Evolutionary conservation across 306 rosid species (phyloP).

Genomic region (Calophaca sinica): DNA sequence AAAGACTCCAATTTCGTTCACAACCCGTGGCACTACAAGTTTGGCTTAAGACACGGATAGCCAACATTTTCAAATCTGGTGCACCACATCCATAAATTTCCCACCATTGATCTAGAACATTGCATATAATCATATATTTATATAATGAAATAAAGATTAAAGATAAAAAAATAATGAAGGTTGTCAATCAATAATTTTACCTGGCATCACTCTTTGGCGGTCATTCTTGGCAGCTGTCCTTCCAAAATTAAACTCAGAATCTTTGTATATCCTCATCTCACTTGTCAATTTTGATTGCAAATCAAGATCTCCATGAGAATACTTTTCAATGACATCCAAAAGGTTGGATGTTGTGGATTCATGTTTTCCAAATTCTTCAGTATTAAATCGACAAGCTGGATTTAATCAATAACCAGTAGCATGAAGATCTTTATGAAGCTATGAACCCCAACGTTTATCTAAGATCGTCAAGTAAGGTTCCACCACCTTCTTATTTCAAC

Average conservation of each 20-base stretch:
- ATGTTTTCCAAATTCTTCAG: neutral
- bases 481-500: neutral
- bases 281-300: neutral
- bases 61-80: too few relatives aligned
- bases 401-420: neutral
- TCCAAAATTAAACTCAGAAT: neutral
- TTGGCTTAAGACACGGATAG: too few relatives aligned
- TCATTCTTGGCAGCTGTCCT: neutral
- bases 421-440: neutral
- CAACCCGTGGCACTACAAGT: too few relatives aligned
- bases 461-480: neutral
- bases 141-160: too few relatives aligned
- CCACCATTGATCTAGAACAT: too few relatives aligned
- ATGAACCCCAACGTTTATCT: neutral
- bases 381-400: neutral
- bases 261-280: neutral
- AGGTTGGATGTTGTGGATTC: neutral
- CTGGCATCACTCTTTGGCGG: neutral
- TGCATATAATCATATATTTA: too few relatives aligned
- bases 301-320: neutral
- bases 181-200: neutral
- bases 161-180: neutral
- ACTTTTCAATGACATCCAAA: neutral
- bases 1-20: too few relatives aligned
- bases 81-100: too few relatives aligned